Conservation (phyloP, 768 basidiomycete species). For the Rhizopogon sp. region DNA sequence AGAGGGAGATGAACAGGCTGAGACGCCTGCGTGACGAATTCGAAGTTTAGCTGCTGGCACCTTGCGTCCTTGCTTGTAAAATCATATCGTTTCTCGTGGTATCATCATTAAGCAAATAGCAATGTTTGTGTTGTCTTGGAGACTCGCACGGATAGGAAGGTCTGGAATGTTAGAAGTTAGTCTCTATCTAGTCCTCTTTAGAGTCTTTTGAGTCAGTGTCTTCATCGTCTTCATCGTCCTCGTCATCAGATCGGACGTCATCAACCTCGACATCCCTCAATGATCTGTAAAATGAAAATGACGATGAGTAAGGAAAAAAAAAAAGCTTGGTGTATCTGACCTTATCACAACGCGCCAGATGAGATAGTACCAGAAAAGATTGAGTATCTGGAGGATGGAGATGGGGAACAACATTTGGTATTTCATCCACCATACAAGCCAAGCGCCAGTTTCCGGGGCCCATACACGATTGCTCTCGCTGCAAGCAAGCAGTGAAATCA, state of each 20-base stretch:
- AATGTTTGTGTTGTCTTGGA: neutral
- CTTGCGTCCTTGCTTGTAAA: neutral
- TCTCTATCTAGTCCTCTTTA: constrained; percentile 25
- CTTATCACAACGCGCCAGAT: constrained; percentile 73
- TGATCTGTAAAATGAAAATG: constrained; percentile 37
- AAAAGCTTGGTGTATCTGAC: constrained; percentile 37
- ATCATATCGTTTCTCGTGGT: constrained; percentile 3
- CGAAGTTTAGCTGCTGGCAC: neutral
- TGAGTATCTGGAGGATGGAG: constrained; percentile 71
- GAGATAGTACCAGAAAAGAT: constrained; percentile 90
- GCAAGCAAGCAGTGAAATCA: constrained; percentile 4
- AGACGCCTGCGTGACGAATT: constrained; percentile 4
- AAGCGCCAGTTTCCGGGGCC: constrained; percentile 58
- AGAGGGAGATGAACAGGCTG: constrained; percentile 3
- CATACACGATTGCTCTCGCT: constrained; percentile 56
- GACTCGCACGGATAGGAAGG: neutral
- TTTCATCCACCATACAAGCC: constrained; percentile 73
- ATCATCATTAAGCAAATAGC: neutral
- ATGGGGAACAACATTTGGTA: constrained; percentile 78
- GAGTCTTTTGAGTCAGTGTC: constrained; percentile 17
- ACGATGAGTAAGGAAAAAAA: constrained; percentile 6
- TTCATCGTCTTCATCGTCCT: constrained; percentile 45
- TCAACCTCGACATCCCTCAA: constrained; percentile 39
- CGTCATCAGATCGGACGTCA: constrained; percentile 83
- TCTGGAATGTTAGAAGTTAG: neutral